Base-by-base conservation (phyloP, 2,329 filamentous ascomycete species). In the Trichoderma sp. region DNA sequence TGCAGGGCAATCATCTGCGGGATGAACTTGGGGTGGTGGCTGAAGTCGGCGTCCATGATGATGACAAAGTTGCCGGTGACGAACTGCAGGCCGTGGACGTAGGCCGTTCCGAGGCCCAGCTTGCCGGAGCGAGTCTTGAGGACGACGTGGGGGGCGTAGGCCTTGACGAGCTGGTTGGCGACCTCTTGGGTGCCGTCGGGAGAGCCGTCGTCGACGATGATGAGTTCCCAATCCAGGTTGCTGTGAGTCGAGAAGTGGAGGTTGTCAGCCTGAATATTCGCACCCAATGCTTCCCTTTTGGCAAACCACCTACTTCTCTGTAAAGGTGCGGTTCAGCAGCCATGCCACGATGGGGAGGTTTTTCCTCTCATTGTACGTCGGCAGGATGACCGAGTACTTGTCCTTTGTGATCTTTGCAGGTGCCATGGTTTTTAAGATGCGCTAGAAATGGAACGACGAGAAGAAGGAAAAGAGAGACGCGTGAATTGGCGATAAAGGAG, bases 1-100 rank as follows among this genome's bases (percentile, higher is more conserved):
- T 98, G 96, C 74, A 90, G 87, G 70, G 87, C 87, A 76, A 99
- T 93, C 93, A 99, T 98, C 78, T 91, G 86, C 66, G 94, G 90
- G 82, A 99, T 97, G 88, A 98, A 99, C 84, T 98, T 99, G 78
- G 96, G 96, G 86, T 99, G 96, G 84, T 99, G 96, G 75, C 89
- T 93, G 87, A 99, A 99, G 83, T 99, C 96, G 82, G 96, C 96
- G 85, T 99, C 96, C 96, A 99, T 99, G 87, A 99, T 99, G 85
- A 99, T 93, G 79, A 99, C 93, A 78, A 90, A 98, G 87, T 96
- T 97, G 76, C 96, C 96, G 27, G 90, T 94, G 29, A 87, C 91
- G 79, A 92, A 98, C 80, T 97, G 89, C 71, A 99, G 87, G 64
- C 95, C 95, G 82, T 97, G 94, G 49, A 97, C 93, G 83, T 98